A percentile compares a stretch with the other conserved stretches of the same genome.
These are phyloP conservation scores for Immersiella caudata DNA, from an alignment of 495 filamentous ascomycete species.

Conservation along the genomic window DNA sequence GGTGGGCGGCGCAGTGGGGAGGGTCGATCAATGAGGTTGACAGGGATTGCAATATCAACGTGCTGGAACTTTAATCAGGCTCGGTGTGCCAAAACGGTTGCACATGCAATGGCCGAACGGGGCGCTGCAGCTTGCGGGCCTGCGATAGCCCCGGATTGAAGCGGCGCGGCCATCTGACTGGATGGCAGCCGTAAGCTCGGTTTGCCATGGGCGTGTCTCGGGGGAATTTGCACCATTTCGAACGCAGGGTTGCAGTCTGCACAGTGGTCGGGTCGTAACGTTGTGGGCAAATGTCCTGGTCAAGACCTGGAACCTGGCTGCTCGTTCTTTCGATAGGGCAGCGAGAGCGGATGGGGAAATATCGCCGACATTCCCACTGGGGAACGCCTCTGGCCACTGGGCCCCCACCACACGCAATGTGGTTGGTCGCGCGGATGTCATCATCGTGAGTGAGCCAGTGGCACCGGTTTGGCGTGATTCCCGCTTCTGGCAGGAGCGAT, in stretches of 20 bases:
- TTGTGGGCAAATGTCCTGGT: background rate
- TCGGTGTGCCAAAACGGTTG: constrained; percentile 18
- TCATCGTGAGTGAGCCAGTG: background rate
- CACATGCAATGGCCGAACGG: constrained; percentile 15
- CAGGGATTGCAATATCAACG: constrained; percentile 12
- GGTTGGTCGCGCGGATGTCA: background rate
- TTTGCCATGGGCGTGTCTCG: constrained; percentile 12
- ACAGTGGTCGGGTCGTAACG: background rate
- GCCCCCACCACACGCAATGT: background rate
- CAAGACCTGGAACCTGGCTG: background rate
- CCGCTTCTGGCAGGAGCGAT: background rate
- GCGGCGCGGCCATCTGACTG: background rate
- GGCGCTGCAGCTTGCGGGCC: background rate
- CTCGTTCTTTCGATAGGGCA: background rate
- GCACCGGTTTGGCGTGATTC: background rate
- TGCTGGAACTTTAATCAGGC: constrained; percentile 13
- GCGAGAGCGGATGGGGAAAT: constrained; percentile 8
- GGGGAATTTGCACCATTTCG: constrained; percentile 2
- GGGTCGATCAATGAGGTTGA: background rate
- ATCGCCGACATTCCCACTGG: background rate
- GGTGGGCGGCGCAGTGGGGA: background rate
- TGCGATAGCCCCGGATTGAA: background rate
- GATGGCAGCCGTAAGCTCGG: constrained; percentile 1
- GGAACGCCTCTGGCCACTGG: background rate
- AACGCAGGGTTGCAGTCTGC: background rate